Evolutionary conservation across 2,329 filamentous ascomycete species (phyloP).

Genomic region (Penicillium sp.): DNA sequence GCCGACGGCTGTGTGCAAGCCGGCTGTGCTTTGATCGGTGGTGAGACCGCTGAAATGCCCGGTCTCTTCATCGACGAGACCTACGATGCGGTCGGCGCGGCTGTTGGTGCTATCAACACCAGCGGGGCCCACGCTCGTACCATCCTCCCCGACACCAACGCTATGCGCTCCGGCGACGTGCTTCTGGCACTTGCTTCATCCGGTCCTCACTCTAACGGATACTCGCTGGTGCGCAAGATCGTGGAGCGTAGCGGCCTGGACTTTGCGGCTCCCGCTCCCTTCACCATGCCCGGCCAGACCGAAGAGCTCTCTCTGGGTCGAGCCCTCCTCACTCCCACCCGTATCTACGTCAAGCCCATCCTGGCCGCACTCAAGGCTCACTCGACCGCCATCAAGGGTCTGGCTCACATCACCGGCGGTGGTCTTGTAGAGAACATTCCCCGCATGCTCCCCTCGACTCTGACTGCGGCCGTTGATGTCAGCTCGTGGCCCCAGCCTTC

Average conservation of each 20-base stretch:
- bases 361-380: constrained; percentile 55
- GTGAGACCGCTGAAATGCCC: constrained; percentile 97
- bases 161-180: constrained; percentile 77
- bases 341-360: constrained; percentile 84
- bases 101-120: constrained; percentile 70
- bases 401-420: constrained; percentile 95
- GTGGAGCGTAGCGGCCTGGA: constrained; percentile 64
- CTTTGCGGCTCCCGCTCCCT: constrained; percentile 70
- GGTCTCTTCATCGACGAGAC: constrained; percentile 84
- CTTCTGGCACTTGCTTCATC: constrained; percentile 79
- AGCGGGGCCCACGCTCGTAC: constrained; percentile 48
- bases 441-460: constrained; percentile 73
- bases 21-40: constrained; percentile 86
- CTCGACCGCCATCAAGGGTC: constrained; percentile 67
- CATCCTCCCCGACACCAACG: constrained; percentile 67
- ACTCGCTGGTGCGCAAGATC: constrained; percentile 90
- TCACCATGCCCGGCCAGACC: constrained; percentile 67
- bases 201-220: constrained; percentile 93
- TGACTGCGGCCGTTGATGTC: constrained; percentile 77
- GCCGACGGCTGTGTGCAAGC: constrained; percentile 79
- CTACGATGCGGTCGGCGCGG: constrained; percentile 88
- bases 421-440: constrained; percentile 91
- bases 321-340: constrained; percentile 78
- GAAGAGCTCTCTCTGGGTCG: constrained; percentile 53
- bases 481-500: constrained; percentile 66